These are phyloP conservation scores for Nigrospora oryzae DNA, from an alignment of 2,329 filamentous ascomycete species.

Conservation along the genomic window DNA sequence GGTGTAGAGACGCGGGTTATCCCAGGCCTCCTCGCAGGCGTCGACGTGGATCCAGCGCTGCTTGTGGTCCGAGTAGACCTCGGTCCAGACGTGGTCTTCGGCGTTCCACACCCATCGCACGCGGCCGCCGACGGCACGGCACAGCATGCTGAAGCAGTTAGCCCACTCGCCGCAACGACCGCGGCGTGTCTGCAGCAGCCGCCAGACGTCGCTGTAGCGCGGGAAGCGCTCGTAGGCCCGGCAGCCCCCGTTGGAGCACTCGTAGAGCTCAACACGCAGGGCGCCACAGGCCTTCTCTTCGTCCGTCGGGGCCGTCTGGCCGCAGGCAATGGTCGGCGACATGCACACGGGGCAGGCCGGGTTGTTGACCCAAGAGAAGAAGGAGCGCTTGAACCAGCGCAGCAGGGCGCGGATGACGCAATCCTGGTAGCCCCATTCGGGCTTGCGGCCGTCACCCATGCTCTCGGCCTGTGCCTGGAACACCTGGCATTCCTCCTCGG, in stretches of 20 bases:
- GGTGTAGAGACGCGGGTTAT: slow-evolving; percentile 83
- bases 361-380: slow-evolving; percentile 97
- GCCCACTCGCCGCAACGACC: slow-evolving; percentile 94
- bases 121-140: slow-evolving; percentile 80
- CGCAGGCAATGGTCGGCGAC: slow-evolving; percentile 73
- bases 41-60: slow-evolving; percentile 96
- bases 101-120: slow-evolving; percentile 98
- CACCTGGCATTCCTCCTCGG: slow-evolving; percentile 87
- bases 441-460: slow-evolving; percentile 38
- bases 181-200: slow-evolving; percentile 74
- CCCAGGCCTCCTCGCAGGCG: slow-evolving; percentile 89
- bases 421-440: slow-evolving; percentile 6
- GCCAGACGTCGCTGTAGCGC: slow-evolving; percentile 91
- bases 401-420: slow-evolving; percentile 5
- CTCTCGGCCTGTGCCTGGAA: slow-evolving; percentile 82
- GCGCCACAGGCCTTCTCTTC: slow-evolving; percentile 88
- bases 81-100: slow-evolving; percentile 96
- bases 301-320: slow-evolving; percentile 74
- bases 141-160: slow-evolving; percentile 98
- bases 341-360: slow-evolving; percentile 76
- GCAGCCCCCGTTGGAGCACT: slow-evolving; percentile 71
- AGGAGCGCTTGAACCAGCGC: slow-evolving; percentile 25
- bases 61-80: slow-evolving; percentile 91
- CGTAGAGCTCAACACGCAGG: slow-evolving; percentile 80
- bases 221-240: slow-evolving; percentile 81